A percentile compares a stretch with the other conserved stretches of the same genome.
Evolutionary conservation across 2,329 filamentous ascomycete species (phyloP).

Genomic region (Trichoderma hamatum): DNA sequence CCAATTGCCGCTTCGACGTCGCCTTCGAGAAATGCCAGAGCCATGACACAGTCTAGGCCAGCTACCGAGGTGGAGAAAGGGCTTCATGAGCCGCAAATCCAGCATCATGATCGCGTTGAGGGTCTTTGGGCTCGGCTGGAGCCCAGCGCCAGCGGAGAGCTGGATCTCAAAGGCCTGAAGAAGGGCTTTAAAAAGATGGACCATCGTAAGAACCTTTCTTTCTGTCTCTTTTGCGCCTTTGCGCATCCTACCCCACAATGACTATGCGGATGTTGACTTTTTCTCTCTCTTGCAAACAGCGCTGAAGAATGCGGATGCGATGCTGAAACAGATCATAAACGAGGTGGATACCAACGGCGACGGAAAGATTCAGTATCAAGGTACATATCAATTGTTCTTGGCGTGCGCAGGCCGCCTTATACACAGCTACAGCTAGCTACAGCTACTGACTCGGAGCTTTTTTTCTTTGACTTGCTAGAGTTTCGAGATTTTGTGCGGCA

Average conservation of each 20-base stretch:
- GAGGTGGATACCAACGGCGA: slow-evolving; percentile 86
- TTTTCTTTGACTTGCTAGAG: slow-evolving; percentile 56
- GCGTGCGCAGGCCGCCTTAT: background rate
- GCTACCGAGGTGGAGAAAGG: slow-evolving; percentile 61
- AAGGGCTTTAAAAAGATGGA: slow-evolving; percentile 86
- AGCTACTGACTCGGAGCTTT: slow-evolving; percentile 21
- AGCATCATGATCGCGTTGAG: slow-evolving; percentile 80
- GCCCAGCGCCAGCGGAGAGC: slow-evolving; percentile 71
- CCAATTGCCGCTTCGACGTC: slow-evolving; percentile 21
- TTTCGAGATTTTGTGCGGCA: slow-evolving; percentile 86
- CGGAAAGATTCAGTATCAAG: slow-evolving; percentile 87
- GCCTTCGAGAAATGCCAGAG: slow-evolving; percentile 42
- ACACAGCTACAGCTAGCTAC: background rate
- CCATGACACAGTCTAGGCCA: slow-evolving; percentile 51
- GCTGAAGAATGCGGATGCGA: slow-evolving; percentile 86
- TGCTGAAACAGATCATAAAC: slow-evolving; percentile 78
- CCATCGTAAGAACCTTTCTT: slow-evolving; percentile 67
- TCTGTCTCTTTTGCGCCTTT: background rate
- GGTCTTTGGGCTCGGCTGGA: slow-evolving; percentile 84
- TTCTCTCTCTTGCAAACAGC: slow-evolving; percentile 43
- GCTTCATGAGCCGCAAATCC: slow-evolving; percentile 74
- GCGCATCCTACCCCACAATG: slow-evolving; percentile 8
- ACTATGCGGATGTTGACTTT: background rate
- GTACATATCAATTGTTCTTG: slow-evolving; percentile 51
- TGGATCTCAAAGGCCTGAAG: slow-evolving; percentile 83